These are phyloP conservation scores for Claviceps cyperi DNA, from an alignment of 2,329 filamentous ascomycete species.

Conservation along the genomic window DNA sequence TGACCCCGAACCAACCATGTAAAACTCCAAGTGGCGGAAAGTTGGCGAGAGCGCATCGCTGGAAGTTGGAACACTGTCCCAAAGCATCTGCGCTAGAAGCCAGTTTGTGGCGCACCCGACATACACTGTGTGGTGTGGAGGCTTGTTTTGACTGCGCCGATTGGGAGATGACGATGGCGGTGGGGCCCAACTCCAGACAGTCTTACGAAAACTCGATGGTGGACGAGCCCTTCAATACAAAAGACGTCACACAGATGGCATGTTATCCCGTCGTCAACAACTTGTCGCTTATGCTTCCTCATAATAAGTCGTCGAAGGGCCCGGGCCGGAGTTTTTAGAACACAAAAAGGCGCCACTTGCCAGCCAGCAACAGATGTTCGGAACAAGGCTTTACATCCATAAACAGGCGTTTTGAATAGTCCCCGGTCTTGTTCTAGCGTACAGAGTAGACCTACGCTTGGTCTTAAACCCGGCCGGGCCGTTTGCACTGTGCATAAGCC, in stretches of 20 bases:
- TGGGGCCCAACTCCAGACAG: background rate
- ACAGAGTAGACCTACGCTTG: background rate
- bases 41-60: too few relatives aligned
- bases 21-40: too few relatives aligned
- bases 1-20: too few relatives aligned
- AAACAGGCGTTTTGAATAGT: background rate
- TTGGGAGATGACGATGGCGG: background rate
- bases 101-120: background rate
- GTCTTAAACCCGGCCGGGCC: background rate
- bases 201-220: background rate
- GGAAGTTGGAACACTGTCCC: too few relatives aligned
- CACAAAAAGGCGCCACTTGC: background rate
- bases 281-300: background rate
- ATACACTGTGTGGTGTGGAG: background rate
- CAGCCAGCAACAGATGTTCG: too few relatives aligned
- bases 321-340: background rate
- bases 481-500: too few relatives aligned
- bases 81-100: background rate
- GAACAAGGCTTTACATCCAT: background rate
- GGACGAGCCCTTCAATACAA: background rate
- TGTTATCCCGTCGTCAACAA: background rate
- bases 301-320: too few relatives aligned
- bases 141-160: background rate
- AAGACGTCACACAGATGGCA: background rate
- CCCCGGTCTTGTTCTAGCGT: background rate